Percentiles rank a stretch among this genome's conserved stretches.
Conservation (phyloP, 2,329 filamentous ascomycete species). For the Emericellopsis atlantica region DNA sequence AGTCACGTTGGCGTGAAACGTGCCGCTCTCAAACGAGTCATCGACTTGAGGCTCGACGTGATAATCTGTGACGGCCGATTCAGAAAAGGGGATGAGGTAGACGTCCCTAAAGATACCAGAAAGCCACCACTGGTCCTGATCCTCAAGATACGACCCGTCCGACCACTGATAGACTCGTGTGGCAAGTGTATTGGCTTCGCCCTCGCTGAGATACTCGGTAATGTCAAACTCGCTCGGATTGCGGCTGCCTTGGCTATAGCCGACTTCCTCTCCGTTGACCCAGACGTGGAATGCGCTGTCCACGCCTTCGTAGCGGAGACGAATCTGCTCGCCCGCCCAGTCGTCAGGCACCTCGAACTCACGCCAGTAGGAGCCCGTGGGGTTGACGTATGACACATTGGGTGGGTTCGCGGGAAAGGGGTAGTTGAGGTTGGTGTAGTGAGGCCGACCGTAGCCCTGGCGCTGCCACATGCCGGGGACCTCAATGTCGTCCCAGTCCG, state of each 20-base stretch:
- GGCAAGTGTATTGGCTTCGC: constrained; percentile 37
- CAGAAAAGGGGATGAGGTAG: constrained; percentile 42
- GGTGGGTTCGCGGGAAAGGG: constrained; percentile 56
- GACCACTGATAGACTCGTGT: constrained; percentile 62
- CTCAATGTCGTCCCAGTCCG: constrained; percentile 27
- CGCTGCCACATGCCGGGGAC: constrained; percentile 62
- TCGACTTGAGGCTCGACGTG: constrained; percentile 43
- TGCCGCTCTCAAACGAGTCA: constrained; percentile 32
- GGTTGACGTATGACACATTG: constrained; percentile 47
- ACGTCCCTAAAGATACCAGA: constrained; percentile 60
- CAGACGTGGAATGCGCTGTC: constrained; percentile 60
- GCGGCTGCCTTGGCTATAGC: constrained; percentile 56
- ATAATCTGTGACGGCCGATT: constrained; percentile 39
- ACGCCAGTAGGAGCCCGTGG: constrained; percentile 49
- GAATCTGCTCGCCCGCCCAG: constrained; percentile 28
- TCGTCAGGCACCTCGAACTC: constrained; percentile 37
- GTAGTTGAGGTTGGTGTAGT: constrained; percentile 57
- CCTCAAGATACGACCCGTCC: constrained; percentile 57
- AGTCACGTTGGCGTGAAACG: constrained; percentile 35
- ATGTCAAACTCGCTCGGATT: constrained; percentile 62
- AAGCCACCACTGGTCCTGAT: constrained; percentile 59
- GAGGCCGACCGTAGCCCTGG: constrained; percentile 52
- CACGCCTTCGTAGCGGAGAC: constrained; percentile 58
- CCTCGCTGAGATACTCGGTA: constrained; percentile 27
- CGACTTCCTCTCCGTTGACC: constrained; percentile 50